A percentile compares a stretch with the other conserved stretches of the same genome.
phyloP scores from a whole-genome alignment of 495 filamentous ascomycete species.

The Penicillium macrosclerotiorum region DNA sequence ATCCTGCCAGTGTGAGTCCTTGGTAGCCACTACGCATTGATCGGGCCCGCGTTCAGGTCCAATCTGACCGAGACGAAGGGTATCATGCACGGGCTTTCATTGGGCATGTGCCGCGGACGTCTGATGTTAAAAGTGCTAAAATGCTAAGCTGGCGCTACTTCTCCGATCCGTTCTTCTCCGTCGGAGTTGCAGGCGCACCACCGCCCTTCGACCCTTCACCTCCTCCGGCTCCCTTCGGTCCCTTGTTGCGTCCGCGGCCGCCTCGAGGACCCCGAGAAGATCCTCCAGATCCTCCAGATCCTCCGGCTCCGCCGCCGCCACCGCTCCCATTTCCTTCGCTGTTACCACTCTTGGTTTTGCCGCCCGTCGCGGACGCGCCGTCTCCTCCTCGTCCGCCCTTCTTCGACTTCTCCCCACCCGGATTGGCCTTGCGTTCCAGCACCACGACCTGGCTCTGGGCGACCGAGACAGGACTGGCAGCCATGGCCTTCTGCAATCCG shows the following conservation, averaged over 20 bases:
- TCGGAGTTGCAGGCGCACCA: neutral
- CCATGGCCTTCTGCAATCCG: constrained; percentile 71
- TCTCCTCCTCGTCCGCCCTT: constrained; percentile 38
- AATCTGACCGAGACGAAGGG: no score
- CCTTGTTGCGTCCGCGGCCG: constrained; percentile 32
- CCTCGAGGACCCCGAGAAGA: constrained; percentile 41
- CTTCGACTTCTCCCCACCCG: constrained; percentile 37
- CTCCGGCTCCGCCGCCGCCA: neutral
- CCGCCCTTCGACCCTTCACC: constrained; percentile 22
- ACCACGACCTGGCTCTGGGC: constrained; percentile 85
- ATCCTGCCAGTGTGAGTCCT: no score
- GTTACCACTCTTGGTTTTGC: constrained; percentile 3
- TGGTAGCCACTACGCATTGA: no score
- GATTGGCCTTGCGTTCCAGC: constrained; percentile 68
- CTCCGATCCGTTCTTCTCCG: constrained; percentile 19
- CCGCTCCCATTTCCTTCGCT: constrained; percentile 9
- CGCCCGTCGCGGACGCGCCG: constrained; percentile 1
- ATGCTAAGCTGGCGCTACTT: no score
- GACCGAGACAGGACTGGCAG: constrained; percentile 74
- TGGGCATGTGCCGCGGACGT: no score
- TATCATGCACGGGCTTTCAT: no score
- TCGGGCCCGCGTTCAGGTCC: no score
- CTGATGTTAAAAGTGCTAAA: constrained; percentile 6
- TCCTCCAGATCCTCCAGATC: constrained; percentile 20
- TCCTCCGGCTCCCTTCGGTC: constrained; percentile 8